Conservation (phyloP, 805 yeast genomes). For the Candida koratica region DNA sequence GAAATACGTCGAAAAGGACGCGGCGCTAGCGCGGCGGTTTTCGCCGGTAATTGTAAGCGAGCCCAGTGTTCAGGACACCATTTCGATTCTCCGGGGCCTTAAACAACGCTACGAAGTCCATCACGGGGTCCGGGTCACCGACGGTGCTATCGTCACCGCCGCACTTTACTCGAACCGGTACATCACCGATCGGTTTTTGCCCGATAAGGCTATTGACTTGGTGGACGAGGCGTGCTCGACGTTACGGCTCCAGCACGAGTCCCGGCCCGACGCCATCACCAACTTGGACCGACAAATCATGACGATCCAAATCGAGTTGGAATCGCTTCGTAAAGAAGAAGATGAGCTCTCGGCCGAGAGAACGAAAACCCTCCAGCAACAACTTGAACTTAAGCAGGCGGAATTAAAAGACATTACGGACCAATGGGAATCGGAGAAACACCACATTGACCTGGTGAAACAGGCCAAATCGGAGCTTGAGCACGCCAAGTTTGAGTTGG, state of each 20-base stretch:
- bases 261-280: slow-evolving; percentile 92
- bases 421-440: slow-evolving; percentile 82
- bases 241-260: slow-evolving; percentile 88
- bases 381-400: slow-evolving; percentile 55
- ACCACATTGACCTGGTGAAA: slow-evolving; percentile 72
- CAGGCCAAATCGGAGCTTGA: slow-evolving; percentile 79
- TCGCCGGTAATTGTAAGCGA: slow-evolving; percentile 84
- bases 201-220: slow-evolving; percentile 95
- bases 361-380: slow-evolving; percentile 65
- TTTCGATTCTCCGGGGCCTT: slow-evolving; percentile 86
- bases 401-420: slow-evolving; percentile 71
- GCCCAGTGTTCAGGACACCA: slow-evolving; percentile 87
- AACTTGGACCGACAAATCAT: slow-evolving; percentile 82
- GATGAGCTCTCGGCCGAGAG: slow-evolving; percentile 81
- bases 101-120: slow-evolving; percentile 95
- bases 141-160: slow-evolving; percentile 89
- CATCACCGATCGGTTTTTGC: slow-evolving; percentile 84
- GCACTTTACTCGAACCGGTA: slow-evolving; percentile 87
- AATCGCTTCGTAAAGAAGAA: slow-evolving; percentile 88
- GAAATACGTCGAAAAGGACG: slow-evolving; percentile 92
- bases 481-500: slow-evolving; percentile 77
- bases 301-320: slow-evolving; percentile 94
- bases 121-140: slow-evolving; percentile 93
- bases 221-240: slow-evolving; percentile 98
- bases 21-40: slow-evolving; percentile 90